A percentile compares a stretch with the other conserved stretches of the same genome.
Conservation (phyloP, 345 rosid genomes). For the Odontarrhena argentea region DNA sequence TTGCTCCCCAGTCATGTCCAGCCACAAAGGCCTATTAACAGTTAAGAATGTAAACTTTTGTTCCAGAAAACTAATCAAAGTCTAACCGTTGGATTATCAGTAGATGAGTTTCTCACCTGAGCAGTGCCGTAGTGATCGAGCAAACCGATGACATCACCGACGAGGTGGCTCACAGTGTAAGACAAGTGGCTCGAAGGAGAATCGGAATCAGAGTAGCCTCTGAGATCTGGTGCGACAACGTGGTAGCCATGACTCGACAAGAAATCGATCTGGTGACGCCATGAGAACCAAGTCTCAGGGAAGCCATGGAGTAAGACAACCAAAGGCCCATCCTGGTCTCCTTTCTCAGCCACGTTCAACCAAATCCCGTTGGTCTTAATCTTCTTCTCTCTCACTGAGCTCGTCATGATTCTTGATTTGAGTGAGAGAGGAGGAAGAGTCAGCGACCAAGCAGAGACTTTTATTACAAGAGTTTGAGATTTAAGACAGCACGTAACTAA, state of each 20-base stretch:
- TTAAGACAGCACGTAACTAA: background rate
- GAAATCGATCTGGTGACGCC: constrained; percentile 69
- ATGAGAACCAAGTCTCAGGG: constrained; percentile 76
- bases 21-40: constrained; percentile 58
- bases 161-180: constrained; percentile 58
- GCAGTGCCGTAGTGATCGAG: constrained; percentile 54
- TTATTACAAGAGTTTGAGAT: constrained; percentile 11
- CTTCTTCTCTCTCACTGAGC: constrained; percentile 44
- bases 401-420: constrained; percentile 31
- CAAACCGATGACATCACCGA: constrained; percentile 55
- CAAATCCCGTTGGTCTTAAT: constrained; percentile 56
- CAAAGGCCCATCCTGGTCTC: constrained; percentile 51
- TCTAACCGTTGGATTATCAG: constrained; percentile 15
- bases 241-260: constrained; percentile 62
- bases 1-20: constrained; percentile 79
- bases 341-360: constrained; percentile 60
- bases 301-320: constrained; percentile 70
- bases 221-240: constrained; percentile 66
- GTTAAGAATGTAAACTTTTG: background rate
- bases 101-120: constrained; percentile 42
- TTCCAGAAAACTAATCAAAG: background rate
- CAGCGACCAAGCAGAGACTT: constrained; percentile 22
- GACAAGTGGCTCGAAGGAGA: constrained; percentile 51
- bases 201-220: constrained; percentile 67
- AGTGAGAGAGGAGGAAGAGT: background rate